Conservation (phyloP, 768 basidiomycete species). For the Paxillus rubicundulus region DNA sequence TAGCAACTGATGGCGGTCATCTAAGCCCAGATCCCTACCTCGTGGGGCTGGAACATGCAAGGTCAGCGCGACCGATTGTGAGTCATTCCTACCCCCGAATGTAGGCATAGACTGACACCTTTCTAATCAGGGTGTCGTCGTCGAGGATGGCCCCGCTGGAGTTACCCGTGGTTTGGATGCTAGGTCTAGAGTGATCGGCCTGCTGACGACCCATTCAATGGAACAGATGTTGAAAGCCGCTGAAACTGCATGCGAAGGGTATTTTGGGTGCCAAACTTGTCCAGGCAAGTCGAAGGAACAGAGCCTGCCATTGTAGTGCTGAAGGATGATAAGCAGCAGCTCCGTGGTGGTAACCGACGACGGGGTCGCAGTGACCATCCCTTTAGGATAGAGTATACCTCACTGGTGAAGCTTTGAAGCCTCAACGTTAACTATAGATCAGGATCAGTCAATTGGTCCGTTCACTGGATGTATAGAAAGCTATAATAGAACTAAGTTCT, state of each 20-base stretch:
- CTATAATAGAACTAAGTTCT: background rate
- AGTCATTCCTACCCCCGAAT: conserved; percentile 5
- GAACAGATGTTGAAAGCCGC: conserved; percentile 62
- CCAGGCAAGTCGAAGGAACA: conserved; percentile 45
- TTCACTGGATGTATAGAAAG: conserved; percentile 1
- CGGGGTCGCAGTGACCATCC: conserved; percentile 39
- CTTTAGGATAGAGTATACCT: conserved; percentile 1
- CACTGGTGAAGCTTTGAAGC: background rate
- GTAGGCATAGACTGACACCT: background rate
- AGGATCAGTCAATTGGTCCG: background rate
- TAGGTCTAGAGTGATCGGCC: conserved; percentile 79
- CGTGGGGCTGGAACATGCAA: conserved; percentile 69
- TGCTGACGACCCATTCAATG: conserved; percentile 77
- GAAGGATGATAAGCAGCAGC: conserved; percentile 15
- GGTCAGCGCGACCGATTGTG: conserved; percentile 44
- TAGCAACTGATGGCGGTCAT: background rate
- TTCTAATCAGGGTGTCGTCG: conserved; percentile 60
- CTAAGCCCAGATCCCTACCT: conserved; percentile 86
- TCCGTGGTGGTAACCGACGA: conserved; percentile 29
- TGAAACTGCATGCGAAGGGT: conserved; percentile 39
- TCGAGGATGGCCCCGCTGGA: conserved; percentile 91
- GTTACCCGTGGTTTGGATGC: conserved; percentile 76
- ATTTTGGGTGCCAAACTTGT: conserved; percentile 64
- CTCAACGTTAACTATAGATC: no score
- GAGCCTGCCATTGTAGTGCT: background rate